Conservation (phyloP, 2,329 filamentous ascomycete genomes). For the Cladosporium sp. region DNA sequence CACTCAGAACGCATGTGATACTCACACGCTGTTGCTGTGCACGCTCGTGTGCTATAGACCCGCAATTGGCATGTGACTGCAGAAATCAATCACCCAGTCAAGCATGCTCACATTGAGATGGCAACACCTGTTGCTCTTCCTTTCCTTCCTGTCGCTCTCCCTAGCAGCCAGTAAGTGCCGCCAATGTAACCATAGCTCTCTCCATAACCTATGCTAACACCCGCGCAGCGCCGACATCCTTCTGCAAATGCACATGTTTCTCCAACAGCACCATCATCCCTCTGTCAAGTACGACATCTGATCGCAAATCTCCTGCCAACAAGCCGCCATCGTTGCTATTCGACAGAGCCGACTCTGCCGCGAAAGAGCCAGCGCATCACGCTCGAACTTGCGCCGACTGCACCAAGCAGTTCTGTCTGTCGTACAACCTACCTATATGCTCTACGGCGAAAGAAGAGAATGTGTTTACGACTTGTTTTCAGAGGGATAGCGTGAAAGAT, state of each 20-base stretch:
- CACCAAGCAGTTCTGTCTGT: constrained; percentile 66
- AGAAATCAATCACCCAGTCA: background rate
- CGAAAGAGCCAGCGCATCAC: constrained; percentile 28
- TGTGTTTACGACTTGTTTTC: constrained; percentile 66
- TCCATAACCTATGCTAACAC: constrained; percentile 9
- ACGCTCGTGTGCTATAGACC: background rate
- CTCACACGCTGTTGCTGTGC: background rate
- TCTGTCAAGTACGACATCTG: constrained; percentile 47
- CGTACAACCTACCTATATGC: constrained; percentile 63
- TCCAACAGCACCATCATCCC: constrained; percentile 68
- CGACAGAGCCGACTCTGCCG: constrained; percentile 29
- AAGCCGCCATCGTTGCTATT: constrained; percentile 11
- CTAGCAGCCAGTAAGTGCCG: constrained; percentile 44
- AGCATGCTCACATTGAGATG: constrained; percentile 24
- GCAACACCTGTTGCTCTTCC: constrained; percentile 32
- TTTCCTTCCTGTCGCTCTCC: constrained; percentile 39
- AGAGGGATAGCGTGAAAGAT: constrained; percentile 68
- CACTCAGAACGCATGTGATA: constrained; percentile 3
- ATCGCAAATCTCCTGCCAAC: constrained; percentile 23
- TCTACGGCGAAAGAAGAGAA: constrained; percentile 65
- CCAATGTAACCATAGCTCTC: constrained; percentile 21
- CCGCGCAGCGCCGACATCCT: constrained; percentile 56
- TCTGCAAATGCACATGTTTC: constrained; percentile 72
- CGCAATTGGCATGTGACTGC: constrained; percentile 8
- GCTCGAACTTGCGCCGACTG: constrained; percentile 63